Evolutionary conservation across 2,329 filamentous ascomycete genomes (phyloP).

Genomic region (Plectosphaerella sp.): DNA sequence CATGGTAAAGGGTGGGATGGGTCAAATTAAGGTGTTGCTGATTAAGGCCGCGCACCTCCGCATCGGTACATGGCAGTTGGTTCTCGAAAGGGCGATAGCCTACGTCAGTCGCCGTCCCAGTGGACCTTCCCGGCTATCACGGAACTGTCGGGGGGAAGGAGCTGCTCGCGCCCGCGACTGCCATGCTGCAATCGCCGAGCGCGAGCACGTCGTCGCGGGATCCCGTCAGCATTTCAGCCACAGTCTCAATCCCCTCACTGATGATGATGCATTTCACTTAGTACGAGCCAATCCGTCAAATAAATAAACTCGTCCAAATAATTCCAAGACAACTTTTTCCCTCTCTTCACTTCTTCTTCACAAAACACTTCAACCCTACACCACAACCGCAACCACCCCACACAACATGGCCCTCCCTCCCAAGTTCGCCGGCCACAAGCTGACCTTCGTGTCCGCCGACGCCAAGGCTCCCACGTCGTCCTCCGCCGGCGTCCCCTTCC

Average conservation of each 20-base stretch:
- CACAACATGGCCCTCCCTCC: slow-evolving; percentile 67
- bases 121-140: background rate
- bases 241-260: background rate
- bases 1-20: background rate
- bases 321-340: background rate
- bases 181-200: background rate
- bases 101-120: background rate
- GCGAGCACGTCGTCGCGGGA: background rate
- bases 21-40: background rate
- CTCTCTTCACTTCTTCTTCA: background rate
- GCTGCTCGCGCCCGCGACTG: background rate
- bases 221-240: background rate
- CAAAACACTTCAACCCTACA: background rate
- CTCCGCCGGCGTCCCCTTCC: slow-evolving; percentile 31
- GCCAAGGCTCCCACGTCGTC: slow-evolving; percentile 25
- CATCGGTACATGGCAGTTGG: too few species aligned
- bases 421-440: slow-evolving; percentile 70
- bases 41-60: background rate
- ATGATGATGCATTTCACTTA: background rate
- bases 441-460: slow-evolving; percentile 40
- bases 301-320: background rate
- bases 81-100: background rate
- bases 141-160: background rate
- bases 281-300: background rate
- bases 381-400: background rate